Evolutionary conservation across 1,139 yeast genomes (phyloP).

Genomic region (Suhomyces bolitotheri): DNA sequence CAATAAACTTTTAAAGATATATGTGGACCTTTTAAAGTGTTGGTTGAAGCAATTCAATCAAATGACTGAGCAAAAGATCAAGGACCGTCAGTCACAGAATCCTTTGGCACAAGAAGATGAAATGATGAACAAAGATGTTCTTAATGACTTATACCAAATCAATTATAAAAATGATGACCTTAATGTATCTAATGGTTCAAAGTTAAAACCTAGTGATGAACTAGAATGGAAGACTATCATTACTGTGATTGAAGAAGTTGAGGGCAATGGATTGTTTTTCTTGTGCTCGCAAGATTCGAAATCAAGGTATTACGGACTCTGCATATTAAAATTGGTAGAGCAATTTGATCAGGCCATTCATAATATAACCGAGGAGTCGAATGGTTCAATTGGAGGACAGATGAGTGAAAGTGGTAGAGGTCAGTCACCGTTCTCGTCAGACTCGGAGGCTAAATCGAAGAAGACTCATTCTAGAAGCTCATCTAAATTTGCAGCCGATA

Average conservation of each 20-base stretch:
- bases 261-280: slow-evolving; percentile 92
- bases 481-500: slow-evolving; percentile 75
- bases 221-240: slow-evolving; percentile 76
- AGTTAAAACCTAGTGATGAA: slow-evolving; percentile 55
- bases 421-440: slow-evolving; percentile 6
- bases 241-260: slow-evolving; percentile 88
- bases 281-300: slow-evolving; percentile 84
- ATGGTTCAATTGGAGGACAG: neutral
- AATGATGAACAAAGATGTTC: slow-evolving; percentile 41
- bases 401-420: slow-evolving; percentile 1
- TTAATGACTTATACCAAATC: slow-evolving; percentile 47
- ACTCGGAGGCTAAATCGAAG: slow-evolving; percentile 2
- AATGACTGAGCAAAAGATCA: slow-evolving; percentile 19
- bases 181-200: slow-evolving; percentile 22
- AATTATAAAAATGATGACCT: slow-evolving; percentile 41
- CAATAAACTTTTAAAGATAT: slow-evolving; percentile 61
- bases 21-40: slow-evolving; percentile 73
- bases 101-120: slow-evolving; percentile 42
- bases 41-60: slow-evolving; percentile 71
- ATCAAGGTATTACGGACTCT: slow-evolving; percentile 71
- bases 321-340: slow-evolving; percentile 72
- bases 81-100: slow-evolving; percentile 16
- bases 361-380: slow-evolving; percentile 39
- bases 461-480: slow-evolving; percentile 56
- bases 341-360: slow-evolving; percentile 82